Evolutionary conservation across 352 stramenopile genomes (phyloP), one percentile per base, ranked within the genome.

Genomic region (Globisporangium parvum): DNA sequence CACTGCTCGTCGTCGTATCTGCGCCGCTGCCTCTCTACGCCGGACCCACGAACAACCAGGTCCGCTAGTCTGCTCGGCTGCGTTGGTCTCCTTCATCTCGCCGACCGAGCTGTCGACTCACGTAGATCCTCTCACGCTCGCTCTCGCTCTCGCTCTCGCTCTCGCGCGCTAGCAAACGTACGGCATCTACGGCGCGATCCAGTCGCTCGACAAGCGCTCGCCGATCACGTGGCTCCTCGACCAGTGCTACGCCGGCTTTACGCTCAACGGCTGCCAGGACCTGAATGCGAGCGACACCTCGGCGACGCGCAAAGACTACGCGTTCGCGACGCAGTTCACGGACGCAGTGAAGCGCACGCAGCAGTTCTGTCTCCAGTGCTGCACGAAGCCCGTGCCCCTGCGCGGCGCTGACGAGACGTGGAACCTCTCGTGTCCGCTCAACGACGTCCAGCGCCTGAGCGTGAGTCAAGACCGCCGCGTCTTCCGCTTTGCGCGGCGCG

Each of bases 311-410:
- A 87, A 87, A 44, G 75, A 71, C 21, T 75, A 85, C 18, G 53
- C 62, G 44, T 88, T 88, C 44, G 64, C 68, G 26, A 73, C 59
- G 10, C 78, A 88, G 42, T 88, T 88, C 53, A 81, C 70, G 21
- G 75, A 85, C 48, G 51, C 64, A 5, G 53, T 26, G 42, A 61
- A 77, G 55, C 53, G 54, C 31, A 69, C 35, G 9, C 74, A 71
- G 41, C 70, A 69, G 12, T 91, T 81, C 35, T 91, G 80, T 37
- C 52, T 91, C 11, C 79, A 91, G 55, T 91, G 80, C 60, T 91
- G 80, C 51, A 80, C 78, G 0, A 83, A 80, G 20, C 80, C 80
- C n/a, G 76, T 84, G n/a, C 71, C 76, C 2, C 40, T 59, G 14
- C 61, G 44, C 23, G 71, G 77, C 37, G 78, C 73, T 10, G 80